Base-by-base conservation (phyloP, 352 stramenopile genomes). In the Phytophthora ohioensis region DNA sequence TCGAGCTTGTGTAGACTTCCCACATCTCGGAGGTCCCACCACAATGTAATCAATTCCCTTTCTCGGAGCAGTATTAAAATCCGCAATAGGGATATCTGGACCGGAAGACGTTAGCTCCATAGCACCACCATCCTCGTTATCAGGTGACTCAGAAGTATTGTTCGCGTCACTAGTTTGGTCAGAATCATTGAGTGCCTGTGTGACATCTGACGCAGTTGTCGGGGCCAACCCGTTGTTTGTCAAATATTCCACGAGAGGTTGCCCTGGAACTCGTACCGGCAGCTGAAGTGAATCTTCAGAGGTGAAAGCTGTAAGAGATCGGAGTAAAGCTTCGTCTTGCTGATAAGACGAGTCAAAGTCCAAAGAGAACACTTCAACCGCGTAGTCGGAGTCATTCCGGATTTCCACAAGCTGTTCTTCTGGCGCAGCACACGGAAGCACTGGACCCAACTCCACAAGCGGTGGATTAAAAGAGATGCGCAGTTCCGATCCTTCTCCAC, bases 311-410 rank as follows among this genome's bases (percentile, higher is more conserved):
- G 59, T 49, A 8, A 92, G 52, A 31, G 75, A 74, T 0, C 79
- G 79, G 3, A 98, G 69, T 7, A 97, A 67, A 11, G 85, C 78
- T 64, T 98, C 95, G 45, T 98, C 95, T 57, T 91, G 68, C 5
- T 88, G 81, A 72, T 97, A 98, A 2, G 75, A 52, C 3, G 53
- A 35, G 56, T 98, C 93, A 75, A 97, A 98, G 56, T 98, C 93
- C 11, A 98, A 58, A 8, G 88, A 97, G 56, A 95, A 98, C 7
- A 98, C 86, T 67, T 98, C 95, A 5, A 99, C 77, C 0, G 85
- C 58, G 42, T 95, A 96, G 31, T 97, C 84, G 6, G 88, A 94
- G 36, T 97, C 84, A 67, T 99, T 98, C 1, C 67, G 68, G 49
- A 98, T 88, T 15, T 88, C 85, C 6, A 98, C 83, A 1, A 78